Evolutionary conservation across 805 yeast species (phyloP).

Genomic region (Starmera caribaea): DNA sequence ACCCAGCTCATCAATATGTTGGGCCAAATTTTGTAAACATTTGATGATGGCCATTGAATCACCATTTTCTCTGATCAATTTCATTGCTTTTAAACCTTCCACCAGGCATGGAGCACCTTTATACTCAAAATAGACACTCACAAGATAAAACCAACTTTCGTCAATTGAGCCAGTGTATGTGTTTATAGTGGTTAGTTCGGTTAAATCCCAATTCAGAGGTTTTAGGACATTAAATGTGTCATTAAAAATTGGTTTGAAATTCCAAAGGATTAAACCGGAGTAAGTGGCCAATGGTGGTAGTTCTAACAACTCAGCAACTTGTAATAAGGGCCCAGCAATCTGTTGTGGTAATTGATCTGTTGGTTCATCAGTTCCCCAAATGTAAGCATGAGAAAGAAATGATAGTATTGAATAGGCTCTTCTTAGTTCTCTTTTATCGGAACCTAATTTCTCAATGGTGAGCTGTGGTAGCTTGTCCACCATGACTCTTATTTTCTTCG

Average conservation of each 20-base stretch:
- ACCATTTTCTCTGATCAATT: constrained; percentile 40
- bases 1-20: constrained; percentile 64
- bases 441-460: constrained; percentile 29
- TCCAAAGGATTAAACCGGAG: constrained; percentile 85
- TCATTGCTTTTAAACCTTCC: constrained; percentile 59
- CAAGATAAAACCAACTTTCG: constrained; percentile 90
- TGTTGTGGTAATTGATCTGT: constrained; percentile 53
- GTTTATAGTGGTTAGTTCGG: constrained; percentile 65
- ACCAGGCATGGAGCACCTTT: constrained; percentile 66
- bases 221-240: constrained; percentile 27
- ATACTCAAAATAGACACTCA: constrained; percentile 78
- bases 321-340: constrained; percentile 62
- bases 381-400: constrained; percentile 79
- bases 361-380: constrained; percentile 72
- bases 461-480: constrained; percentile 61
- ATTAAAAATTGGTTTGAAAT: constrained; percentile 57
- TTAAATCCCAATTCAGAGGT: constrained; percentile 34
- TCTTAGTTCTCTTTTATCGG: constrained; percentile 43
- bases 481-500: constrained; percentile 48
- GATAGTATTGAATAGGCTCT: constrained; percentile 77
- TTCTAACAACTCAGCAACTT: constrained; percentile 47
- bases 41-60: constrained; percentile 25
- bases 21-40: constrained; percentile 58
- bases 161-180: constrained; percentile 88
- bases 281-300: constrained; percentile 85